Conservation (phyloP, 352 stramenopile genomes). For the Globisporangium megalacanthum region DNA sequence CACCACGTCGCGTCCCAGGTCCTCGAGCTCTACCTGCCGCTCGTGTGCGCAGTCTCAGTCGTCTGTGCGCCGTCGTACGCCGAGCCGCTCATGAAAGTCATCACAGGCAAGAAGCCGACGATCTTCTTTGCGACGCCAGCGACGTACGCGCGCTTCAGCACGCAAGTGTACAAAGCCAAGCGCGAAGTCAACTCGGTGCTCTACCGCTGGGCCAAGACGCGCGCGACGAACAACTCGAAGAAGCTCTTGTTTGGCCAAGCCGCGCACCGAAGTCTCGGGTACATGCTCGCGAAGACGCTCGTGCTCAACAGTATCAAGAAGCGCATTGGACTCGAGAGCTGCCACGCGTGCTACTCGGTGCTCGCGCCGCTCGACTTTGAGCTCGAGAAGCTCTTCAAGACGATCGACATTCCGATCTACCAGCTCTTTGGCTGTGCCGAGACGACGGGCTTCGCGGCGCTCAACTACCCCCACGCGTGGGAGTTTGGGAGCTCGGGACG, state of each 20-base stretch:
- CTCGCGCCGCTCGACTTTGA: slow-evolving; percentile 75
- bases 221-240: slow-evolving; percentile 70
- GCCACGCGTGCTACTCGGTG: slow-evolving; percentile 67
- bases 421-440: slow-evolving; percentile 66
- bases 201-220: slow-evolving; percentile 75
- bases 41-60: slow-evolving; percentile 55
- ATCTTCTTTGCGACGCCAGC: slow-evolving; percentile 77
- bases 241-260: slow-evolving; percentile 61
- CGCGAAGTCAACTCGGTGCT: slow-evolving; percentile 62
- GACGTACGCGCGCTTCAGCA: slow-evolving; percentile 63
- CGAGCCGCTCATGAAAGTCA: slow-evolving; percentile 39
- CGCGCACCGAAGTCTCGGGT: slow-evolving; percentile 56
- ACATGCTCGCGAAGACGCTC: slow-evolving; percentile 73
- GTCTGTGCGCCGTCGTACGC: slow-evolving; percentile 50
- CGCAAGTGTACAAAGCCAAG: slow-evolving; percentile 68
- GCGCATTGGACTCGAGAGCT: slow-evolving; percentile 71
- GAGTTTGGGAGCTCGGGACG: slow-evolving; percentile 66
- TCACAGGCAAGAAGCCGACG: slow-evolving; percentile 49
- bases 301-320: slow-evolving; percentile 80
- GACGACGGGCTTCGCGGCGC: slow-evolving; percentile 57
- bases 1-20: slow-evolving; percentile 64
- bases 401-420: slow-evolving; percentile 78
- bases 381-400: slow-evolving; percentile 78
- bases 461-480: slow-evolving; percentile 74
- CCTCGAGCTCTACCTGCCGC: slow-evolving; percentile 68